Conservation (phyloP, 192 early-diverging fungal species). For the Rhizophlyctis rosea region DNA sequence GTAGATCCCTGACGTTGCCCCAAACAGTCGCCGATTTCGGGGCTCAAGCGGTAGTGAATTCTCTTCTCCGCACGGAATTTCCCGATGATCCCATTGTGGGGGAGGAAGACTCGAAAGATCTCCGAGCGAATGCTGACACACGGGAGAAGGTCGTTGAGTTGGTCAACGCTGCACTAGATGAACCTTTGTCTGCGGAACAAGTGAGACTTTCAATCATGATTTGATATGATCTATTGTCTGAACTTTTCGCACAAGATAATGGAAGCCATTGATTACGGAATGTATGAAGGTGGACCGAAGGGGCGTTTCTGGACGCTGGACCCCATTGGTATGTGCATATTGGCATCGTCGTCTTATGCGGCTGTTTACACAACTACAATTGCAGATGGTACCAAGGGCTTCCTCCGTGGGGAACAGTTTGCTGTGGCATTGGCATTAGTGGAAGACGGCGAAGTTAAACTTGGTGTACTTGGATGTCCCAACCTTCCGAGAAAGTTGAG, state of each 20-base stretch:
- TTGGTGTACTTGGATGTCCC: slow-evolving; percentile 88
- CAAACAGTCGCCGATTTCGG: slow-evolving; percentile 86
- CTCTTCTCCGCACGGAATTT: slow-evolving; percentile 69
- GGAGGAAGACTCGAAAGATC: slow-evolving; percentile 90
- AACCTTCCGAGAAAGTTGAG: slow-evolving; percentile 55
- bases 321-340: slow-evolving; percentile 46
- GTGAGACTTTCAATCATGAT: slow-evolving; percentile 33
- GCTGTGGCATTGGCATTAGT: slow-evolving; percentile 94
- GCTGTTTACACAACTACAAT: neutral
- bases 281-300: slow-evolving; percentile 69
- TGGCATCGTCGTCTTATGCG: neutral
- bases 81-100: slow-evolving; percentile 90
- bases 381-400: slow-evolving; percentile 98
- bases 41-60: slow-evolving; percentile 92
- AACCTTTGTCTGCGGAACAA: slow-evolving; percentile 60
- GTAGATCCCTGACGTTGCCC: neutral
- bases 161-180: slow-evolving; percentile 62
- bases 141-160: slow-evolving; percentile 78
- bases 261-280: slow-evolving; percentile 87
- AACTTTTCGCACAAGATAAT: slow-evolving; percentile 53
- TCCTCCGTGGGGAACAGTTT: slow-evolving; percentile 95
- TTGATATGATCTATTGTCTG: too few species aligned
- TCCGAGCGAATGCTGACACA: slow-evolving; percentile 70
- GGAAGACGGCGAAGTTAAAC: slow-evolving; percentile 79
- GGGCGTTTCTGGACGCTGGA: slow-evolving; percentile 72